These are phyloP conservation scores for Lumnitzera littorea DNA, from an alignment of 345 rosid genomes.

Conservation along the genomic window DNA sequence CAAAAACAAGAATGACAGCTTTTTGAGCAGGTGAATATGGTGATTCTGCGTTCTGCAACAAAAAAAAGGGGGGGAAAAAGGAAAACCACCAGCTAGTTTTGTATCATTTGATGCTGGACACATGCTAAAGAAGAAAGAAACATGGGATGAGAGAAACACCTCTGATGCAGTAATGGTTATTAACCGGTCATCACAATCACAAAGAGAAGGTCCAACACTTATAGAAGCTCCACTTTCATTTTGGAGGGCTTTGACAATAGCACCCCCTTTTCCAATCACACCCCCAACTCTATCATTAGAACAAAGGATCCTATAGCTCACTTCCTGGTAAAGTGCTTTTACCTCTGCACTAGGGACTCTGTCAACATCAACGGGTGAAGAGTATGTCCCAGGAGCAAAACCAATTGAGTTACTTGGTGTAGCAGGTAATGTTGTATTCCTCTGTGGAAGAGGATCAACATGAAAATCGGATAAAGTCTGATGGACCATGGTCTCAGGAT, in stretches of 20 bases:
- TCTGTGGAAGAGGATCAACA: conserved; percentile 25
- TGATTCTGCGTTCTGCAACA: conserved; percentile 52
- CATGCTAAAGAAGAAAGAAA: conserved; percentile 7
- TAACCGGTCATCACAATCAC: conserved; percentile 71
- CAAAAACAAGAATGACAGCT: conserved; percentile 64
- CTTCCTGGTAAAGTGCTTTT: conserved; percentile 37
- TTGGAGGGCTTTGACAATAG: conserved; percentile 56
- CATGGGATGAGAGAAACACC: conserved; percentile 31
- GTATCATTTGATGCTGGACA: too few relatives aligned
- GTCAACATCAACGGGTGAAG: conserved; percentile 41
- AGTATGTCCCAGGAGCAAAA: conserved; percentile 33
- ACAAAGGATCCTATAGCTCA: conserved; percentile 69
- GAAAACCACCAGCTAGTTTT: conserved; percentile 1
- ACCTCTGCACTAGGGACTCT: conserved; percentile 15
- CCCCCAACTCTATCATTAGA: conserved; percentile 72
- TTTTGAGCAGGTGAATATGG: conserved; percentile 71
- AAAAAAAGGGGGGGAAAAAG: conserved; percentile 19
- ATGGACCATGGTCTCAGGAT: conserved; percentile 24
- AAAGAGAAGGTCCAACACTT: conserved; percentile 49
- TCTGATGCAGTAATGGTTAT: conserved; percentile 69
- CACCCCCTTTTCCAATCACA: conserved; percentile 80
- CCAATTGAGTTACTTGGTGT: conserved; percentile 25
- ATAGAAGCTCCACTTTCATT: conserved; percentile 78
- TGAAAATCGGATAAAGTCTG: conserved; percentile 26
- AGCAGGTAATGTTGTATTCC: conserved; percentile 16